A percentile compares a stretch with the other conserved stretches of the same genome.
These are phyloP conservation scores for Asparagopsis taxiformis DNA, from an alignment of 31 red algal species.

Conservation along the genomic window DNA sequence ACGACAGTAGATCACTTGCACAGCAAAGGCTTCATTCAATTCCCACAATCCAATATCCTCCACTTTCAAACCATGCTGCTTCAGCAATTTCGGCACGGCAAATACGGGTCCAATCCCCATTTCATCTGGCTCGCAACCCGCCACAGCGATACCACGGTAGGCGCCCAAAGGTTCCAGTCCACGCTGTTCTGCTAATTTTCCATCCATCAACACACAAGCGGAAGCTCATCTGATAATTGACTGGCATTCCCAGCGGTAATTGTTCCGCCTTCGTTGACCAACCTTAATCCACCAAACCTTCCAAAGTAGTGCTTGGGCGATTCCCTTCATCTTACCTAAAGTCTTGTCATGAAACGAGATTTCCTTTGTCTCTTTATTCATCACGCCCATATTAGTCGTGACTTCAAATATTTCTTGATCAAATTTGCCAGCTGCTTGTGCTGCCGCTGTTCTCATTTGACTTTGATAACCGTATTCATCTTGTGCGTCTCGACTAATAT, in stretches of 20 bases:
- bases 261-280: conserved; percentile 8
- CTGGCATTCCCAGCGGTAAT: conserved; percentile 81
- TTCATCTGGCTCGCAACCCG: conserved; percentile 30
- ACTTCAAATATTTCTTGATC: not conserved
- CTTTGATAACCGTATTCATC: not conserved
- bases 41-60: conserved; percentile 67
- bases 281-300: not conserved
- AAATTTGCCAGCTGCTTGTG: not conserved
- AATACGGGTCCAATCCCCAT: conserved; percentile 66
- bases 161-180: conserved; percentile 57
- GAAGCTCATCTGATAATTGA: conserved; percentile 67
- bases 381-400: not conserved
- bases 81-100: conserved; percentile 37
- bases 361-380: not conserved
- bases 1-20: conserved; percentile 44
- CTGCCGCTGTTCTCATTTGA: not conserved
- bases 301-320: not conserved
- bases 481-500: not conserved
- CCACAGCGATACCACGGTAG: conserved; percentile 24
- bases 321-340: not conserved
- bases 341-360: not conserved
- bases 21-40: conserved; percentile 88
- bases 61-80: conserved; percentile 1
- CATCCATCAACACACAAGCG: conserved; percentile 35
- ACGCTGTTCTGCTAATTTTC: conserved; percentile 8